Evolutionary conservation across 768 basidiomycete genomes (phyloP).

Genomic region (Boletus sensibilis): DNA sequence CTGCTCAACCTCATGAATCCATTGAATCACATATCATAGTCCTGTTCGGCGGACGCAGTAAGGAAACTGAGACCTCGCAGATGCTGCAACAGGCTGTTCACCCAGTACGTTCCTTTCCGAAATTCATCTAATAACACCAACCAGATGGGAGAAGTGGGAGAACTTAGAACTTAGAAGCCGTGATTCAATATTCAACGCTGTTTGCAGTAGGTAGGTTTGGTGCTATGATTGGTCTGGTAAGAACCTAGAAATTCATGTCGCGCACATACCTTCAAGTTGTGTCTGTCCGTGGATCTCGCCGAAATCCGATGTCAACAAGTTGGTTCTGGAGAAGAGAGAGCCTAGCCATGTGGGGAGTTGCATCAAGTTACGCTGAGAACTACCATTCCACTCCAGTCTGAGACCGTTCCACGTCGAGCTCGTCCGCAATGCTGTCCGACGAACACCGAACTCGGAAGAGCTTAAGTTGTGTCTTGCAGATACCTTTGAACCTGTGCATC

Average conservation of each 20-base stretch:
- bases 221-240: no score
- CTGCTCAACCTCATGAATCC: not conserved
- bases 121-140: not conserved
- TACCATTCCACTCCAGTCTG: not conserved
- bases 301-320: not conserved
- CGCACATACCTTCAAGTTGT: not conserved
- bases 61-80: not conserved
- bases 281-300: not conserved
- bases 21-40: not conserved
- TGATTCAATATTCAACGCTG: no score
- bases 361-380: not conserved
- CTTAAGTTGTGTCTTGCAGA: no score
- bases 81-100: not conserved
- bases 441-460: no score
- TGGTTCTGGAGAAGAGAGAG: not conserved
- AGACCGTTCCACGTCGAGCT: no score
- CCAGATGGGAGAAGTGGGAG: no score
- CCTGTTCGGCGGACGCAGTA: not conserved
- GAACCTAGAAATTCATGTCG: no score
- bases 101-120: not conserved
- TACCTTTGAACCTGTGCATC: no score
- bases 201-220: no score
- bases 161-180: no score
- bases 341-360: not conserved
- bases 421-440: no score